Evolutionary conservation across 306 rosid genomes (phyloP).

Genomic region (Citrullus mucosospermus): DNA sequence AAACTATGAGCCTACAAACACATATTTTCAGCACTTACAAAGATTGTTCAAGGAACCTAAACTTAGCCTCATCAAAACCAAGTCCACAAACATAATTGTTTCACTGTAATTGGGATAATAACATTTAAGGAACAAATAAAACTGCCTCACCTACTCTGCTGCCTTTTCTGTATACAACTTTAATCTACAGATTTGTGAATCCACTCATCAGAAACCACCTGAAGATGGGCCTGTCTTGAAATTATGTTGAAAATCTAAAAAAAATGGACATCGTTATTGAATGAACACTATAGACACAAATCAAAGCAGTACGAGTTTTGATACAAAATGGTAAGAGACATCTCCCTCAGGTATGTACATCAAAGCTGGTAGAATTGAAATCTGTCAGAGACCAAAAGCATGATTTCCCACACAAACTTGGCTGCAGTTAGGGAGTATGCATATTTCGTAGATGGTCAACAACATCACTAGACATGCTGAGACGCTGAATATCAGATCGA

Average conservation of each 20-base stretch:
- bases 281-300: not conserved
- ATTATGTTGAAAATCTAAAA: not conserved
- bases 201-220: not conserved
- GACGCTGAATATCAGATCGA: constrained; percentile 64
- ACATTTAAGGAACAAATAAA: not conserved
- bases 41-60: not conserved
- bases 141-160: not conserved
- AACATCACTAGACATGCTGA: constrained; percentile 60
- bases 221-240: not conserved
- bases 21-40: not conserved
- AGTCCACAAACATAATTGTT: not conserved
- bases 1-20: not conserved
- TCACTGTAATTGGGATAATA: not conserved
- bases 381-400: not conserved
- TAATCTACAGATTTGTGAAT: not conserved
- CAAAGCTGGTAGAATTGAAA: constrained; percentile 1
- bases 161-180: not conserved
- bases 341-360: constrained; percentile 10
- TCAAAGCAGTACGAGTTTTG: not conserved
- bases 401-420: not conserved
- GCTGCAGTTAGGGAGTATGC: constrained; percentile 28
- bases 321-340: not conserved
- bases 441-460: constrained; percentile 50
- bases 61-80: not conserved
- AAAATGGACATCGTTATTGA: not conserved